Percentiles rank a stretch among this genome's conserved stretches.
Evolutionary conservation across 371 early-diverging fungal genomes (phyloP).

Genomic region (Mortierella sp.): DNA sequence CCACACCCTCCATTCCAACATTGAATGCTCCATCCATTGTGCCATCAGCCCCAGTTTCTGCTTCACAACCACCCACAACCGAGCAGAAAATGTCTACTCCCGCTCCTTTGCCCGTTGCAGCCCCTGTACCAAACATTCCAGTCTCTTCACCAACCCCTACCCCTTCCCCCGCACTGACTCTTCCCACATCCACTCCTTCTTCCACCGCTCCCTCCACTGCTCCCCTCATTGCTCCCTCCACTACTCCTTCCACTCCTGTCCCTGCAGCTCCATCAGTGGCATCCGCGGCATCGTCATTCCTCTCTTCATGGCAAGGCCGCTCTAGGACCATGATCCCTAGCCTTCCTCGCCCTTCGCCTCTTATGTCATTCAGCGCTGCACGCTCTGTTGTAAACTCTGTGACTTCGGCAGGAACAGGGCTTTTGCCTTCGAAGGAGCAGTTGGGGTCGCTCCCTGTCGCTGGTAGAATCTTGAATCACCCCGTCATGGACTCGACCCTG

Average conservation of each 20-base stretch:
- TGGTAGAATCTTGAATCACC: constrained; percentile 46
- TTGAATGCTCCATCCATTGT: background rate
- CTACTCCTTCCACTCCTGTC: constrained; percentile 3
- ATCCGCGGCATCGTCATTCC: constrained; percentile 22
- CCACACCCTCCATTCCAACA: constrained; percentile 1
- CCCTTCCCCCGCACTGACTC: background rate
- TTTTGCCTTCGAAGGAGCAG: constrained; percentile 48
- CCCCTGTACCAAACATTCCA: constrained; percentile 12
- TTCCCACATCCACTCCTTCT: background rate
- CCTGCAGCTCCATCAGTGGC: background rate
- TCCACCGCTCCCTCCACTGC: background rate
- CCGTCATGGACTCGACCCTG: constrained; percentile 53
- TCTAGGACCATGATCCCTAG: constrained; percentile 42
- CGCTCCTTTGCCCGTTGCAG: background rate
- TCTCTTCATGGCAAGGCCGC: constrained; percentile 43
- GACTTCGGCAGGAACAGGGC: constrained; percentile 32
- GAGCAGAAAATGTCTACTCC: background rate
- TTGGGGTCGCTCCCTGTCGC: constrained; percentile 45
- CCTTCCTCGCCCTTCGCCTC: constrained; percentile 47
- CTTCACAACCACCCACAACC: constrained; percentile 2
- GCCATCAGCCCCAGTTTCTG: constrained; percentile 2
- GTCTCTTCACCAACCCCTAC: constrained; percentile 7
- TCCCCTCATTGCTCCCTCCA: background rate
- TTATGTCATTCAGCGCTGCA: constrained; percentile 51
- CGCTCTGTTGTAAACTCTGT: constrained; percentile 35